Conservation (phyloP, 2,329 filamentous ascomycete genomes). For the Penicillium sp. region DNA sequence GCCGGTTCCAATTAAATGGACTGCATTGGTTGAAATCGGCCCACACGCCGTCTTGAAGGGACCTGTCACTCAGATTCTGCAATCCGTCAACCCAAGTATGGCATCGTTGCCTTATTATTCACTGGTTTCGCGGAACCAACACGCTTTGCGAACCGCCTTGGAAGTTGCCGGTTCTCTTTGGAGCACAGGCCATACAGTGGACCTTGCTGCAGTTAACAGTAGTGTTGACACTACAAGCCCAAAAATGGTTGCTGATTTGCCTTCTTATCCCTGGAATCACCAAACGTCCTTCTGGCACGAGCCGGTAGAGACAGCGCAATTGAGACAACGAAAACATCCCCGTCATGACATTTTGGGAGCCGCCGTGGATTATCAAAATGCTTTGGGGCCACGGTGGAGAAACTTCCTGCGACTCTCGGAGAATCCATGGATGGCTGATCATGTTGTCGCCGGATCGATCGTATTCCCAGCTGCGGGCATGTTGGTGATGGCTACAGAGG, state of each 20-base stretch:
- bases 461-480: conserved; percentile 23
- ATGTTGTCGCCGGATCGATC: conserved; percentile 25
- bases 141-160: conserved; percentile 8
- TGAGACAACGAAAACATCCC: conserved; percentile 19
- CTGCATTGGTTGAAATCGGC: conserved; percentile 22
- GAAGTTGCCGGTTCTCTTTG: conserved; percentile 13
- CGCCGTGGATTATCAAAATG: conserved; percentile 15
- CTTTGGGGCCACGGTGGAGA: conserved; percentile 36
- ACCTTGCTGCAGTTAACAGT: conserved; percentile 9
- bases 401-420: conserved; percentile 28
- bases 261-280: conserved; percentile 39
- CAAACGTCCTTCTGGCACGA: conserved; percentile 36
- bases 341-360: conserved; percentile 23
- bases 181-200: conserved; percentile 9
- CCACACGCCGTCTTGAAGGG: conserved; percentile 24
- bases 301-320: conserved; percentile 13
- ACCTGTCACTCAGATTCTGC: conserved; percentile 18
- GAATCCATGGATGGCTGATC: conserved; percentile 41
- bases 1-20: conserved; percentile 12
- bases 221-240: conserved; percentile 5
- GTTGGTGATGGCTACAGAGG: conserved; percentile 19
- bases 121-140: conserved; percentile 8
- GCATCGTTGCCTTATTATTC: conserved; percentile 8
- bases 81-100: conserved; percentile 6
- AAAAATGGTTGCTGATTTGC: conserved; percentile 23